Percentiles rank a stretch among this genome's conserved stretches.
phyloP scores from a whole-genome alignment of 306 rosid genomes.

The Erythrophleum fordii region DNA sequence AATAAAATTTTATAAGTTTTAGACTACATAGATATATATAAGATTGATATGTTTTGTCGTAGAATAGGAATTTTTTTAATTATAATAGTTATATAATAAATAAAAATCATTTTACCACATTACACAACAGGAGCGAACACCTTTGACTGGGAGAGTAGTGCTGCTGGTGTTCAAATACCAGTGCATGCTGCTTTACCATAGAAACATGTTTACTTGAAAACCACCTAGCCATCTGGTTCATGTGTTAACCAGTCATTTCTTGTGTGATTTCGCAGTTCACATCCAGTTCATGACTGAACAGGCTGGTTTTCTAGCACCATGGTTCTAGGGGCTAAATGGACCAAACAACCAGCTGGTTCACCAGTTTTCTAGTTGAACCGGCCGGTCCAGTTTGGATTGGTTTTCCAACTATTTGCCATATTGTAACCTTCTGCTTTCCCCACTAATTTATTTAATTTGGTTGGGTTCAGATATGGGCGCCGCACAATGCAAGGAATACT shows the following conservation, averaged over 20 bases:
- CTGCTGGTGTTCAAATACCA: background rate
- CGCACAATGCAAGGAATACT: constrained; percentile 70
- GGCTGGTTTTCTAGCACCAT: background rate
- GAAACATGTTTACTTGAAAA: background rate
- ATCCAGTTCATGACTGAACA: background rate
- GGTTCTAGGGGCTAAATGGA: background rate
- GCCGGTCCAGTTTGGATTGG: background rate
- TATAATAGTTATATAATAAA: background rate
- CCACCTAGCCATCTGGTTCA: background rate
- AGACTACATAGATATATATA: background rate
- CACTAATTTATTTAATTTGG: constrained; percentile 24
- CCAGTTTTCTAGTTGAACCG: background rate
- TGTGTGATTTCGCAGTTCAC: background rate
- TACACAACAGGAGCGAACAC: background rate
- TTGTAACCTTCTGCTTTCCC: constrained; percentile 7
- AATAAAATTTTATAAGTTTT: background rate
- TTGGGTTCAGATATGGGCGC: constrained; percentile 69
- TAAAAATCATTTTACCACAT: background rate
- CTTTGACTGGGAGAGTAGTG: background rate
- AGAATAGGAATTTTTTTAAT: background rate
- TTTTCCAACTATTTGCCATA: background rate
- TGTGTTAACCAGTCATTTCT: background rate
- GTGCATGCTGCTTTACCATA: background rate
- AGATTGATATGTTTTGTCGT: too few relatives aligned
- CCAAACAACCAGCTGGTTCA: background rate